phyloP scores from a whole-genome alignment of 495 filamentous ascomycete genomes.

The Penicillium bovifimosum region DNA sequence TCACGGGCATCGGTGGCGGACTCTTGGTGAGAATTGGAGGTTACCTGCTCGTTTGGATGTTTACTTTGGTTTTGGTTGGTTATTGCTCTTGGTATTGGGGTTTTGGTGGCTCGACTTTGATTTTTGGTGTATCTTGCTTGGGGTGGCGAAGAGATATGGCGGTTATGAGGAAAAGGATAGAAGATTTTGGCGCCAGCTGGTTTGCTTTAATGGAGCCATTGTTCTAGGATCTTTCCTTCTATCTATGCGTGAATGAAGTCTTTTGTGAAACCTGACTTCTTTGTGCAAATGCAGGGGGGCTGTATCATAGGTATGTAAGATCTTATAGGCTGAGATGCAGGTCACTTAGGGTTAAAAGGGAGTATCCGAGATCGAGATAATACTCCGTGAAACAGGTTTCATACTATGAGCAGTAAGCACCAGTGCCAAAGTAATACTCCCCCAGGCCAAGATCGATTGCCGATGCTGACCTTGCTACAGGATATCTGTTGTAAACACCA shows the following conservation, averaged over 20 bases:
- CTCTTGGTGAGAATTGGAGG: neutral
- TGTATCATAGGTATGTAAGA: too few relatives aligned
- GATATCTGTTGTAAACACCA: too few relatives aligned
- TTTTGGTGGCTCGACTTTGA: too few relatives aligned
- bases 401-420: too few relatives aligned
- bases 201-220: neutral
- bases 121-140: neutral
- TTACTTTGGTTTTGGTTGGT: neutral
- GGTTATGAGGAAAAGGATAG: slow-evolving; percentile 3
- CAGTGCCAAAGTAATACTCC: too few relatives aligned
- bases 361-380: too few relatives aligned
- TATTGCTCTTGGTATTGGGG: too few relatives aligned
- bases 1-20: slow-evolving; percentile 2
- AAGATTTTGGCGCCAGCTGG: slow-evolving; percentile 6
- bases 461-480: too few relatives aligned
- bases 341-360: too few relatives aligned
- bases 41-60: neutral
- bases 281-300: neutral
- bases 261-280: neutral
- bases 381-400: too few relatives aligned
- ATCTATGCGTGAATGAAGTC: neutral
- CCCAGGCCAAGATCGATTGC: too few relatives aligned
- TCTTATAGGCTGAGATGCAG: too few relatives aligned
- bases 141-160: neutral
- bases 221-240: neutral